Evolutionary conservation across 2,329 filamentous ascomycete genomes (phyloP).

Genomic region (Nannizzia gypsea): DNA sequence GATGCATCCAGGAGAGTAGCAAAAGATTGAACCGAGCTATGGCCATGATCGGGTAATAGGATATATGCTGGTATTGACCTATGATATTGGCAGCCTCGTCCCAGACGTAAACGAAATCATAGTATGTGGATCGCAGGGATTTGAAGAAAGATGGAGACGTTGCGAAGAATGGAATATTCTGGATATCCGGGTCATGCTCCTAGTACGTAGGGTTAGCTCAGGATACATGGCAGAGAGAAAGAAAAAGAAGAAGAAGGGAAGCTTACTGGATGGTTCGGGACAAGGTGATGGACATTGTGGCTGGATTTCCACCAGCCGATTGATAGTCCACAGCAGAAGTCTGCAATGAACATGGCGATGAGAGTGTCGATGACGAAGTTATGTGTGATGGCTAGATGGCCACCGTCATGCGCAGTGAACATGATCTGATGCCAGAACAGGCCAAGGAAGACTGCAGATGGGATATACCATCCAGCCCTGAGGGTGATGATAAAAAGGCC

Average conservation of each 20-base stretch:
- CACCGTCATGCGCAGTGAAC: conserved; percentile 87
- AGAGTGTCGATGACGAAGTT: conserved; percentile 68
- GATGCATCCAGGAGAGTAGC: conserved; percentile 63
- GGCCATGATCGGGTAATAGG: conserved; percentile 69
- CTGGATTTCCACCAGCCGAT: conserved; percentile 94
- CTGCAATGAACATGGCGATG: conserved; percentile 80
- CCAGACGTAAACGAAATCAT: conserved; percentile 66
- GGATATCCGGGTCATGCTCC: conserved; percentile 91
- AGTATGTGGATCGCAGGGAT: conserved; percentile 65
- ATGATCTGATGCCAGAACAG: conserved; percentile 88
- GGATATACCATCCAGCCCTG: conserved; percentile 51
- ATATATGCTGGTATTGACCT: conserved; percentile 61
- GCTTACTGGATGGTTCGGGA: conserved; percentile 67
- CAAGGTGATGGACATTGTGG: conserved; percentile 93
- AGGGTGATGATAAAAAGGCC: conserved; percentile 49
- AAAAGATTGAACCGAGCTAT: conserved; percentile 84
- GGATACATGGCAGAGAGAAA: not conserved
- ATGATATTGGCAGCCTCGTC: conserved; percentile 59
- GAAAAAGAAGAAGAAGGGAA: not conserved
- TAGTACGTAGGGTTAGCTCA: not conserved
- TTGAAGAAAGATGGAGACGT: conserved; percentile 68
- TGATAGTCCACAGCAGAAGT: conserved; percentile 78
- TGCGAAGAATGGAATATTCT: conserved; percentile 79
- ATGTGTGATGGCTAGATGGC: conserved; percentile 95
- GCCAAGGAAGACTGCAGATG: conserved; percentile 64